A percentile compares a stretch with the other conserved stretches of the same genome.
Conservation (phyloP, 2,329 filamentous ascomycete genomes). For the Thielaviopsis punctulata region DNA sequence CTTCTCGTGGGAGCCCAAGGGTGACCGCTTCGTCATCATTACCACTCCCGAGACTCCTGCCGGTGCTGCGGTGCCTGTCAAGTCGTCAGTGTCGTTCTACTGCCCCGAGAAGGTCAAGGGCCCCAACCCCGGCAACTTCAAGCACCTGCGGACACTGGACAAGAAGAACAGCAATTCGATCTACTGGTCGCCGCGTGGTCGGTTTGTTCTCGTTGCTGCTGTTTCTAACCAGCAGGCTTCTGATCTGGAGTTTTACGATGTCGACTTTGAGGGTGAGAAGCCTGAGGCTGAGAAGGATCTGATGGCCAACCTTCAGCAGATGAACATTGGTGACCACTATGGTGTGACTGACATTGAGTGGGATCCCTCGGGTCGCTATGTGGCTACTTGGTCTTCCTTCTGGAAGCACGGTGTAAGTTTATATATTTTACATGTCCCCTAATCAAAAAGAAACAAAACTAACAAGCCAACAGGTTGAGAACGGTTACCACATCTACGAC, state of each 20-base stretch:
- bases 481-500: slow-evolving; percentile 95
- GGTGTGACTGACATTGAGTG: slow-evolving; percentile 95
- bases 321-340: slow-evolving; percentile 90
- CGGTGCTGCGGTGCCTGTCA: slow-evolving; percentile 68
- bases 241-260: slow-evolving; percentile 92
- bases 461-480: slow-evolving; percentile 37
- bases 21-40: slow-evolving; percentile 92
- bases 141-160: slow-evolving; percentile 82
- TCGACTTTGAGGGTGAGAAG: slow-evolving; percentile 96
- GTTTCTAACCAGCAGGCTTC: slow-evolving; percentile 85
- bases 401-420: slow-evolving; percentile 85
- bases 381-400: slow-evolving; percentile 79
- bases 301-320: slow-evolving; percentile 83
- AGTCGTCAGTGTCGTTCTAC: slow-evolving; percentile 92
- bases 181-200: slow-evolving; percentile 93
- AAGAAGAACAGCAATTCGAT: slow-evolving; percentile 99
- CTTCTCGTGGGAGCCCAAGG: slow-evolving; percentile 98
- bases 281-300: slow-evolving; percentile 85
- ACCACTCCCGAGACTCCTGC: slow-evolving; percentile 72
- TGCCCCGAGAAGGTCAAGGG: slow-evolving; percentile 89
- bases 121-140: slow-evolving; percentile 72
- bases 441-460: too few relatives aligned
- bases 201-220: slow-evolving; percentile 87
- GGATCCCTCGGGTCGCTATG: slow-evolving; percentile 90
- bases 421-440: neutral